Evolutionary conservation across 441 rosid species (phyloP).

Genomic region (Kokia cookei): DNA sequence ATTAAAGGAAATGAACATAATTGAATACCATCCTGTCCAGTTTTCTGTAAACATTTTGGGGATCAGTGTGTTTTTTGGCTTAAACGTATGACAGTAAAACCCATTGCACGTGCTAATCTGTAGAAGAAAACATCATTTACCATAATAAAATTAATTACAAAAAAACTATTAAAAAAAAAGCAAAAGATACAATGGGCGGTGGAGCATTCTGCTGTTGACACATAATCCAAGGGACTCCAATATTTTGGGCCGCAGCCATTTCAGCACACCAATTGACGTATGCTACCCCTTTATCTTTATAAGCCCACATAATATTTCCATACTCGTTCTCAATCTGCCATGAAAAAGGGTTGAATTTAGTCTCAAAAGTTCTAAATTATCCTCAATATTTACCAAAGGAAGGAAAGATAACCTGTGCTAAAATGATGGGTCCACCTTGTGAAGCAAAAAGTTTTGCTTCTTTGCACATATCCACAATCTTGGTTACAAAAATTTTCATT

Average conservation of each 20-base stretch:
- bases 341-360: neutral
- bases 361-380: neutral
- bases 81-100: constrained; percentile 33
- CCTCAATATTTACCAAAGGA: neutral
- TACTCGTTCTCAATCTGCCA: constrained; percentile 74
- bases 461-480: constrained; percentile 38
- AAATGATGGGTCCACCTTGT: constrained; percentile 49
- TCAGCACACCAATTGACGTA: constrained; percentile 41
- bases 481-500: constrained; percentile 42
- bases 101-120: constrained; percentile 47
- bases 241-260: constrained; percentile 36
- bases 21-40: constrained; percentile 46
- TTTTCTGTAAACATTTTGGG: constrained; percentile 52
- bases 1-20: neutral
- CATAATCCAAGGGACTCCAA: constrained; percentile 51
- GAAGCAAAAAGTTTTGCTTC: constrained; percentile 39
- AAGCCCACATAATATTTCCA: constrained; percentile 39
- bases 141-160: neutral
- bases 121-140: neutral
- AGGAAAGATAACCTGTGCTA: constrained; percentile 46
- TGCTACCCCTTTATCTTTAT: constrained; percentile 37
- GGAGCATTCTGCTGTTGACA: constrained; percentile 43
- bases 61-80: constrained; percentile 26
- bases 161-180: neutral
- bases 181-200: constrained; percentile 15